Conservation (phyloP, 257 asterid species). For the Plantago elongata region DNA sequence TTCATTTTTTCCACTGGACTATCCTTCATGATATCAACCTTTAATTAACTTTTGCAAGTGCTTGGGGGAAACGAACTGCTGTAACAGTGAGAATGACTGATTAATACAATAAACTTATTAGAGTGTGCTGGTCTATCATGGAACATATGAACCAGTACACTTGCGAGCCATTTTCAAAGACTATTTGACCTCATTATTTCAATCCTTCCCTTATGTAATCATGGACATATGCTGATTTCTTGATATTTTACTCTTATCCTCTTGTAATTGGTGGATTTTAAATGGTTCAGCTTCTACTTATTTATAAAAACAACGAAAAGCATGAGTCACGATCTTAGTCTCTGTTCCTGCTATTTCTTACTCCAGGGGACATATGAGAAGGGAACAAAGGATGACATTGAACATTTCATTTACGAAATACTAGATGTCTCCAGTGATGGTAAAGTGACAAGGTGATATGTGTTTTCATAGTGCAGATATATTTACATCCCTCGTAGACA, state of each 20-base stretch:
- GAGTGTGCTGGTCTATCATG: not conserved
- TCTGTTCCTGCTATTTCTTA: slow-evolving; percentile 18
- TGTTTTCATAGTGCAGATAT: slow-evolving; percentile 11
- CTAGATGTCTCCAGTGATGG: slow-evolving; percentile 74
- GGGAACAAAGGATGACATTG: slow-evolving; percentile 84
- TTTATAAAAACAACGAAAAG: not conserved
- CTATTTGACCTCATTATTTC: no score
- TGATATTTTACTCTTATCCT: not conserved
- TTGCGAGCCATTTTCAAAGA: no score
- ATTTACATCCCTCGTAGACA: not conserved
- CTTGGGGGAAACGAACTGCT: no score
- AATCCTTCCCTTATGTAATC: no score
- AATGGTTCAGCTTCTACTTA: not conserved
- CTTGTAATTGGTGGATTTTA: no score
- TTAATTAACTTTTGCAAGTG: no score
- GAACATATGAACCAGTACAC: no score
- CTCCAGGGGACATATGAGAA: slow-evolving; percentile 84
- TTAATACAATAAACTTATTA: no score
- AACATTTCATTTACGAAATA: slow-evolving; percentile 76
- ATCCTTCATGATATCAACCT: no score
- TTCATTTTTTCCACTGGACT: no score
- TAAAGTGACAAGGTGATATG: slow-evolving; percentile 52
- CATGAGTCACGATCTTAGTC: slow-evolving; percentile 1
- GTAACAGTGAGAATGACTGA: no score
- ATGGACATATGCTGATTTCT: not conserved